A percentile compares a stretch with the other conserved stretches of the same genome.
Evolutionary conservation across 192 early-diverging fungal species (phyloP).

Genomic region (Paraglomus occultum): DNA sequence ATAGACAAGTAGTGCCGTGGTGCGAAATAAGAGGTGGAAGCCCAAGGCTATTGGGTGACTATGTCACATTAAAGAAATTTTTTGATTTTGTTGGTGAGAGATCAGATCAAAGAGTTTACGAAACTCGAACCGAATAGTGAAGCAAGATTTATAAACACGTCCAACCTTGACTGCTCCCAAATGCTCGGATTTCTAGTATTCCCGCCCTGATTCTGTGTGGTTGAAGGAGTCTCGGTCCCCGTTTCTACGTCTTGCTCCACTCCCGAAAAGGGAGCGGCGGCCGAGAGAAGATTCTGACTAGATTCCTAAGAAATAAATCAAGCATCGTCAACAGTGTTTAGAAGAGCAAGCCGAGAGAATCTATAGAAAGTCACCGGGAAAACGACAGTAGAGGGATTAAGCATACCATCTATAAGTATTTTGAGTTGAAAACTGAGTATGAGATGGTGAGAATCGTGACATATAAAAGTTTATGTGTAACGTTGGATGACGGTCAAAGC

Average conservation of each 20-base stretch:
- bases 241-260: slow-evolving; percentile 45
- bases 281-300: slow-evolving; percentile 4
- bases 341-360: no score
- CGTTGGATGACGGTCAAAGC: no score
- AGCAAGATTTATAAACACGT: no score
- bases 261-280: slow-evolving; percentile 6
- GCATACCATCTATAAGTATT: no score
- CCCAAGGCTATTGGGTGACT: slow-evolving; percentile 90
- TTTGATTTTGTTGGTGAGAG: background rate
- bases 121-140: background rate
- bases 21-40: slow-evolving; percentile 88
- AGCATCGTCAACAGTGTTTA: no score
- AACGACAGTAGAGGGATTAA: no score
- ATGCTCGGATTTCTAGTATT: slow-evolving; percentile 7
- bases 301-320: no score
- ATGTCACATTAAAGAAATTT: background rate
- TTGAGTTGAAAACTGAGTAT: no score
- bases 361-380: no score
- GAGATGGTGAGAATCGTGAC: no score
- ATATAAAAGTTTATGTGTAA: no score
- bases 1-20: slow-evolving; percentile 81
- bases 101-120: background rate
- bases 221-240: slow-evolving; percentile 30
- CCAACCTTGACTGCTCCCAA: slow-evolving; percentile 29
- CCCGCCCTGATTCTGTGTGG: background rate